A percentile compares a stretch with the other conserved stretches of the same genome.
Conservation (phyloP, 805 yeast species). For the Wickerhamomyces strasburgensis region DNA sequence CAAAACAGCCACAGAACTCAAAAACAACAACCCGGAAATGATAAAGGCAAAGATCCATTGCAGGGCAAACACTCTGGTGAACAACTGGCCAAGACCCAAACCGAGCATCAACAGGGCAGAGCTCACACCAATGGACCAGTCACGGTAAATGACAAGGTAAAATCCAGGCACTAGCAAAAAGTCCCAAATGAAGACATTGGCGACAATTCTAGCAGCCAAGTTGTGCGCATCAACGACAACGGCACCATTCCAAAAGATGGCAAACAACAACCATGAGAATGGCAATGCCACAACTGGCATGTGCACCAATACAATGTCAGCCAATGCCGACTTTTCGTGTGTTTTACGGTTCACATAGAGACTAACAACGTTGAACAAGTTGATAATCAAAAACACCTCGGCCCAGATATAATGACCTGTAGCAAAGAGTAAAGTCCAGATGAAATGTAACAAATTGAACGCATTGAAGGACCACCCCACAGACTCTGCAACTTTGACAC, state of each 20-base stretch:
- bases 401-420: conserved; percentile 52
- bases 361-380: conserved; percentile 53
- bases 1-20: conserved; percentile 44
- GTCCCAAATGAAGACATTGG: conserved; percentile 75
- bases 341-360: conserved; percentile 54
- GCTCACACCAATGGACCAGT: conserved; percentile 65
- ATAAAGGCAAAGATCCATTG: conserved; percentile 83
- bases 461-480: conserved; percentile 60
- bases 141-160: conserved; percentile 55
- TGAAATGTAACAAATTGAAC: conserved; percentile 54
- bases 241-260: conserved; percentile 83
- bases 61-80: conserved; percentile 64
- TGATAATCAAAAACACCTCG: conserved; percentile 53
- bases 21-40: conserved; percentile 53
- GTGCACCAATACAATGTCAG: conserved; percentile 56
- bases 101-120: conserved; percentile 57
- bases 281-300: conserved; percentile 66
- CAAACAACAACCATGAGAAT: conserved; percentile 66
- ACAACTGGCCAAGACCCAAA: conserved; percentile 64
- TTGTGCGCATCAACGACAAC: conserved; percentile 46
- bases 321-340: conserved; percentile 45
- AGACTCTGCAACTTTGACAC: conserved; percentile 22
- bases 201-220: conserved; percentile 59
- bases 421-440: conserved; percentile 63
- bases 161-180: conserved; percentile 61